Conservation (phyloP, 306 rosid genomes). For the Vigna angularis region DNA sequence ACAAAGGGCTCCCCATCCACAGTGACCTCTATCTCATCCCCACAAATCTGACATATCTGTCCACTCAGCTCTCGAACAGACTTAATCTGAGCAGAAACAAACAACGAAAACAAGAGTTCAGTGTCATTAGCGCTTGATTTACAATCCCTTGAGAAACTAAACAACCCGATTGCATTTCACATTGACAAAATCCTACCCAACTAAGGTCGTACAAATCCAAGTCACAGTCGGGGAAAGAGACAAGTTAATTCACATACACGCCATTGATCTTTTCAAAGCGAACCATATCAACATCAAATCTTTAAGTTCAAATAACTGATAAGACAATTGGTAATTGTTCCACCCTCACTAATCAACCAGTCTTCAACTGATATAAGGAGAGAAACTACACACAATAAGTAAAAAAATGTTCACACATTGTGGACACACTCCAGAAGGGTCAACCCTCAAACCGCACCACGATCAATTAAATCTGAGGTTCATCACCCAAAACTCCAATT, state of each 20-base stretch:
- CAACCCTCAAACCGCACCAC: constrained; percentile 25
- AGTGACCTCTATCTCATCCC: constrained; percentile 80
- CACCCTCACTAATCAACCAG: constrained; percentile 24
- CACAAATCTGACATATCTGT: constrained; percentile 86
- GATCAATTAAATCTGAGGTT: constrained; percentile 43
- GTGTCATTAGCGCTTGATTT: constrained; percentile 32
- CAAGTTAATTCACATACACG: constrained; percentile 18
- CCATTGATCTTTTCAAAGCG: constrained; percentile 24
- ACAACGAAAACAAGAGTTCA: neutral
- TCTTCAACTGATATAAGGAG: neutral
- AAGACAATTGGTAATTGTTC: constrained; percentile 31
- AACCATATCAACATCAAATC: constrained; percentile 42
- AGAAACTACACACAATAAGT: constrained; percentile 26
- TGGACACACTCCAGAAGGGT: constrained; percentile 28
- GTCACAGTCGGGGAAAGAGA: constrained; percentile 30
- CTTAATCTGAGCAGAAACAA: constrained; percentile 62
- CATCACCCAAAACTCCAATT: constrained; percentile 6
- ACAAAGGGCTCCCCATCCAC: constrained; percentile 89
- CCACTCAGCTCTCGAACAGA: constrained; percentile 84
- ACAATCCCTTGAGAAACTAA: constrained; percentile 12
- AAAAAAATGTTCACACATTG: constrained; percentile 24
- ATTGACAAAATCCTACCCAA: neutral
- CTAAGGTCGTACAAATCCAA: constrained; percentile 30
- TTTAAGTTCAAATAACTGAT: constrained; percentile 11
- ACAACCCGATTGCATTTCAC: neutral